A percentile compares a stretch with the other conserved stretches of the same genome.
phyloP scores from a whole-genome alignment of 768 basidiomycete species.

The Leccinum disarticulatum region DNA sequence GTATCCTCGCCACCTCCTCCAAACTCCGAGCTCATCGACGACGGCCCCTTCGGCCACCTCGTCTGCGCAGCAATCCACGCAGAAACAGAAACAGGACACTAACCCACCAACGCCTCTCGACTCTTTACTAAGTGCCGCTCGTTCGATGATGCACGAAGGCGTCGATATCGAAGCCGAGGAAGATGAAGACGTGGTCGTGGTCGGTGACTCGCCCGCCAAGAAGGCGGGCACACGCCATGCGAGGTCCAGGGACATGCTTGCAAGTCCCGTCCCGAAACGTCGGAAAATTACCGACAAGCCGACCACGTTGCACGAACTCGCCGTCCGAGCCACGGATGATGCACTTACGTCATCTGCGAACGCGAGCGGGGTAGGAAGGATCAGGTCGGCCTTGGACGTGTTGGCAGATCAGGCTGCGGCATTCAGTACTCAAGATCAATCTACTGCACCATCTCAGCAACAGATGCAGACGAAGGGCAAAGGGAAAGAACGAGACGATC shows the following conservation, averaged over 20 bases:
- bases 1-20: constrained; percentile 29
- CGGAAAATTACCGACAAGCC: constrained; percentile 28
- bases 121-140: constrained; percentile 60
- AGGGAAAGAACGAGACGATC: constrained; percentile 19
- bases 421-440: constrained; percentile 40
- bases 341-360: constrained; percentile 1
- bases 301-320: constrained; percentile 3
- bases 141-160: constrained; percentile 50
- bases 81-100: constrained; percentile 18
- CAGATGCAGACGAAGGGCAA: constrained; percentile 16
- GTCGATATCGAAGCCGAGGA: constrained; percentile 32
- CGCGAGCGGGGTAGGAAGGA: constrained; percentile 19
- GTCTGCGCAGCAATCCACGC: constrained; percentile 16
- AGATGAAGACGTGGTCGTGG: constrained; percentile 28
- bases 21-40: constrained; percentile 34
- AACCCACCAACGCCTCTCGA: constrained; percentile 52
- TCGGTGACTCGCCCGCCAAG: constrained; percentile 22
- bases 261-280: constrained; percentile 42
- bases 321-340: constrained; percentile 1
- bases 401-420: constrained; percentile 72
- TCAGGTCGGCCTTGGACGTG: constrained; percentile 64
- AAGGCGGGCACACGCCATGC: constrained; percentile 31
- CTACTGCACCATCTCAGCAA: neutral
- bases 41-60: constrained; percentile 29
- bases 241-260: constrained; percentile 22